phyloP scores from a whole-genome alignment of 1,284 basidiomycete species.

The Ganoderma lingzhi region DNA sequence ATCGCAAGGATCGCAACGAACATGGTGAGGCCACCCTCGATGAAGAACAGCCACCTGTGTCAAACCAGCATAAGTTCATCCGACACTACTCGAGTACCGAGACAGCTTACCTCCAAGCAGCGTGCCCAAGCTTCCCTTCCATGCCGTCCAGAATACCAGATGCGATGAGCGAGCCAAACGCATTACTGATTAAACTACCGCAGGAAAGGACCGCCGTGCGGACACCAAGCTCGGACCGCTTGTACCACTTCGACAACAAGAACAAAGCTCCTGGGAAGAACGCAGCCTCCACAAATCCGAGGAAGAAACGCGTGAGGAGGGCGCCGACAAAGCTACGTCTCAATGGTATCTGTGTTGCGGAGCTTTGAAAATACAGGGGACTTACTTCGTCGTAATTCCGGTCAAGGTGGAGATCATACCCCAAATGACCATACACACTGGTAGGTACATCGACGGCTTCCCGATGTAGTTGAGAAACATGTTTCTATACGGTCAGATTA shows the following conservation, averaged over 20 bases:
- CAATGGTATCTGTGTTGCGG: too few species aligned
- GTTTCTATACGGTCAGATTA: constrained; percentile 53
- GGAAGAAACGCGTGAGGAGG: constrained; percentile 78
- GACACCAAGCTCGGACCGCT: constrained; percentile 69
- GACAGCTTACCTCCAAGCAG: constrained; percentile 72
- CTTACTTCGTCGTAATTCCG: constrained; percentile 48
- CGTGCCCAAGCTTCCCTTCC: constrained; percentile 73
- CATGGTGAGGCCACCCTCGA: constrained; percentile 76
- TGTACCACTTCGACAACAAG: constrained; percentile 80
- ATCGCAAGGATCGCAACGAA: constrained; percentile 66
- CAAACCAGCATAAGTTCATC: constrained; percentile 11
- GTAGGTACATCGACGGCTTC: constrained; percentile 78
- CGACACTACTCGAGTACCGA: neutral
- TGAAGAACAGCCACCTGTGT: constrained; percentile 77
- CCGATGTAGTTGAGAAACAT: constrained; percentile 78
- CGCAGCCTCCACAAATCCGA: constrained; percentile 74
- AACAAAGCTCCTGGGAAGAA: constrained; percentile 78
- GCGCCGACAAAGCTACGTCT: constrained; percentile 69
- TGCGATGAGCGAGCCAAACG: constrained; percentile 84
- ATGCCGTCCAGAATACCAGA: constrained; percentile 76
- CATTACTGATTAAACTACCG: constrained; percentile 82
- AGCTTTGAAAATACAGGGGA: neutral
- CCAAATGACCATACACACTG: constrained; percentile 77
- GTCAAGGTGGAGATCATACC: constrained; percentile 72
- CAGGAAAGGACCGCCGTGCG: constrained; percentile 79